phyloP scores from a whole-genome alignment of 2,329 filamentous ascomycete genomes.

The Monosporascus sp. region DNA sequence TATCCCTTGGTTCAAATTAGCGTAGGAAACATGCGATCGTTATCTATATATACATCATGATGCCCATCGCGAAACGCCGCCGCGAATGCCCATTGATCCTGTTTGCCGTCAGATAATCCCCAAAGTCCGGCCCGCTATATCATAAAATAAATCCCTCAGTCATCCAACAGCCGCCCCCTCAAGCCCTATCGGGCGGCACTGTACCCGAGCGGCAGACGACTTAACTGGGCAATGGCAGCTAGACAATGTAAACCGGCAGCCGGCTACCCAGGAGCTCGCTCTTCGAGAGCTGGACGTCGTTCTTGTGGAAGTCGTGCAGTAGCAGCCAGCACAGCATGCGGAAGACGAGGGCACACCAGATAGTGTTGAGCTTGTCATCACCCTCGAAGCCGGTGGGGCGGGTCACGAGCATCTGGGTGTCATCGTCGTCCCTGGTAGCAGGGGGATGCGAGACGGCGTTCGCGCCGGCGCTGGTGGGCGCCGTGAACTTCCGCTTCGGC shows the following conservation, averaged over 20 bases:
- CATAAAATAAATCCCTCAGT: too few relatives aligned
- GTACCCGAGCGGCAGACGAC: too few relatives aligned
- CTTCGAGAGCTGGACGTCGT: slow-evolving; percentile 48
- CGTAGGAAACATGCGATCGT: too few relatives aligned
- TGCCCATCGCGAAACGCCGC: too few relatives aligned
- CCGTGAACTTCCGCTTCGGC: slow-evolving; percentile 15
- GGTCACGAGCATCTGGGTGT: background rate
- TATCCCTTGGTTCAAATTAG: too few relatives aligned
- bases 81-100: too few relatives aligned
- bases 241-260: slow-evolving; percentile 52
- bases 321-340: slow-evolving; percentile 56
- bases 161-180: too few relatives aligned
- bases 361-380: slow-evolving; percentile 24
- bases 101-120: too few relatives aligned
- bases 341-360: slow-evolving; percentile 53
- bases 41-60: too few relatives aligned
- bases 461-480: slow-evolving; percentile 17
- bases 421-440: background rate
- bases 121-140: too few relatives aligned
- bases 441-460: slow-evolving; percentile 13
- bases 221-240: background rate
- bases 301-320: slow-evolving; percentile 52
- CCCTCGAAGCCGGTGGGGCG: background rate
- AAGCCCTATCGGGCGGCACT: too few relatives aligned
- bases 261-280: slow-evolving; percentile 50